These are phyloP conservation scores for Cladorrhinum samala DNA, from an alignment of 495 filamentous ascomycete genomes.

Conservation along the genomic window DNA sequence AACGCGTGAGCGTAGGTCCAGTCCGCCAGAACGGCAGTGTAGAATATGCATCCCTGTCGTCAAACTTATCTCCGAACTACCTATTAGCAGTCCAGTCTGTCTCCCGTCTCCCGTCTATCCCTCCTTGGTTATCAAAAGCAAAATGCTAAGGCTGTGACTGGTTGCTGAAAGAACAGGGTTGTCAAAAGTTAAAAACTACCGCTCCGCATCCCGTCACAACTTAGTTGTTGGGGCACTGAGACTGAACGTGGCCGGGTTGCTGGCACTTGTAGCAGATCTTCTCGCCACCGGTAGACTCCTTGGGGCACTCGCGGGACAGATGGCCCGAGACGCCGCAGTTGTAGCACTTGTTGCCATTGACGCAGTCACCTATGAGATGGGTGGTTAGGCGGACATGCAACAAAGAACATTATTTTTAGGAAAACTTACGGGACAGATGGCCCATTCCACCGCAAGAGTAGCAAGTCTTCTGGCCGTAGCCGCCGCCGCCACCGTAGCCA, in stretches of 20 bases:
- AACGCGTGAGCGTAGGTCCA: constrained; percentile 20
- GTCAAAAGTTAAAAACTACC: constrained; percentile 7
- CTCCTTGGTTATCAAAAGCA: constrained; percentile 13
- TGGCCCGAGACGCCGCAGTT: constrained; percentile 97
- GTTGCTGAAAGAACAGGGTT: constrained; percentile 16
- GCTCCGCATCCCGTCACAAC: constrained; percentile 11
- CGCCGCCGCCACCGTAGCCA: constrained; percentile 44
- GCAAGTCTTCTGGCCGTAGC: constrained; percentile 59
- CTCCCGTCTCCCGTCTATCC: constrained; percentile 19
- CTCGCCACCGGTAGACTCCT: constrained; percentile 72
- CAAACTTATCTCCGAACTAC: constrained; percentile 19
- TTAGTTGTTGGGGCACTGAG: constrained; percentile 69
- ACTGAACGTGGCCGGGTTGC: constrained; percentile 93
- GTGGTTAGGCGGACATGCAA: constrained; percentile 5
- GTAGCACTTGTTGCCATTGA: constrained; percentile 99
- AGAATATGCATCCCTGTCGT: constrained; percentile 24
- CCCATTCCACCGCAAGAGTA: constrained; percentile 90
- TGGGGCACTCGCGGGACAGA: constrained; percentile 89
- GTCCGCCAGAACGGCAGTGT: constrained; percentile 29
- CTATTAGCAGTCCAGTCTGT: constrained; percentile 9
- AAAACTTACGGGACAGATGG: constrained; percentile 74
- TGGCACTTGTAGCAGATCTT: constrained; percentile 99
- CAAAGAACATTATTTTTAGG: neutral
- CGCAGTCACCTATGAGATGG: constrained; percentile 74
- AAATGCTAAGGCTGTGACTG: constrained; percentile 18